Percentiles rank a stretch among this genome's conserved stretches.
These are phyloP conservation scores for Cornus florida DNA, from an alignment of 148 eudicot species.

Conservation along the genomic window DNA sequence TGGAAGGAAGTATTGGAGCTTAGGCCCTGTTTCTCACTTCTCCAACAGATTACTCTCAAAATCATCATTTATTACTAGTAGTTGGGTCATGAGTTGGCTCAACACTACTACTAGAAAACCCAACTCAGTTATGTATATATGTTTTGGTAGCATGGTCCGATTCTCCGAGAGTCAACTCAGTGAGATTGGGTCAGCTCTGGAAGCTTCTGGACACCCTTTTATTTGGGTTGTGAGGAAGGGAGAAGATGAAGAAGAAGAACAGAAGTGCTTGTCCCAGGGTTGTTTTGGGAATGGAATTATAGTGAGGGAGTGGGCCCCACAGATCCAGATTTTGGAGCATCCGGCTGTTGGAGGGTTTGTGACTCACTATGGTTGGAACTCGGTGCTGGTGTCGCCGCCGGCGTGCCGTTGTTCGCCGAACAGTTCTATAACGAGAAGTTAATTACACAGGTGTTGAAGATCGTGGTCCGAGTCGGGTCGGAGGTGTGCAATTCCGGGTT, in stretches of 20 bases:
- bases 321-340: slow-evolving; percentile 33
- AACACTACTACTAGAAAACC: too few relatives aligned
- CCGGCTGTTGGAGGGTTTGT: slow-evolving; percentile 34
- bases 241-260: not conserved
- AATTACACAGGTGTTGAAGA: slow-evolving; percentile 7
- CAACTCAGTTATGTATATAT: too few relatives aligned
- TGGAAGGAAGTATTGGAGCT: too few relatives aligned
- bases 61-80: too few relatives aligned
- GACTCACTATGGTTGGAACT: slow-evolving; percentile 61
- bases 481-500: slow-evolving; percentile 11
- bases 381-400: slow-evolving; percentile 29
- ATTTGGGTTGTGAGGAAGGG: too few relatives aligned
- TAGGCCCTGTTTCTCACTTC: too few relatives aligned
- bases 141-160: too few relatives aligned
- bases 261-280: not conserved
- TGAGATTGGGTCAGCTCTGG: too few relatives aligned
- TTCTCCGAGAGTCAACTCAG: too few relatives aligned
- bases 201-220: too few relatives aligned
- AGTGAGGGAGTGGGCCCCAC: slow-evolving; percentile 47
- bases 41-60: too few relatives aligned
- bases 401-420: slow-evolving; percentile 19
- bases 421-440: slow-evolving; percentile 9
- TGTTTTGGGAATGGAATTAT: slow-evolving; percentile 25
- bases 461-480: slow-evolving; percentile 22
- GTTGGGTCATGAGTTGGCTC: too few relatives aligned